Evolutionary conservation across 169 alveolate genomes (phyloP).

Genomic region (Cryptosporidium sp.): DNA sequence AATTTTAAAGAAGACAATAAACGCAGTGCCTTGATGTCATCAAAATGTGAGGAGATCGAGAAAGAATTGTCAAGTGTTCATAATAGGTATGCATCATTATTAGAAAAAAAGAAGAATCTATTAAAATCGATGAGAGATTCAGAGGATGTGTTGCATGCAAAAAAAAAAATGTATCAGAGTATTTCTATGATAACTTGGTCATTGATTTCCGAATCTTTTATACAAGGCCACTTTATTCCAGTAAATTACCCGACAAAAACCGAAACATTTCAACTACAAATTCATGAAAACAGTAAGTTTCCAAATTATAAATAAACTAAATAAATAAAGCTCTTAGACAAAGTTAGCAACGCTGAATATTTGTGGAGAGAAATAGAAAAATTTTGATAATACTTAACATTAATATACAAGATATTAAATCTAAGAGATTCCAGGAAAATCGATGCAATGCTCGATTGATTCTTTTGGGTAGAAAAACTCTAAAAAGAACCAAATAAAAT

Average conservation of each 20-base stretch:
- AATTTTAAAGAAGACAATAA: constrained; percentile 4
- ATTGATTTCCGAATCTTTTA: constrained; percentile 54
- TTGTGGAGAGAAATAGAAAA: constrained; percentile 68
- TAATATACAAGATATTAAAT: background rate
- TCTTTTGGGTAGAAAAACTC: constrained; percentile 67
- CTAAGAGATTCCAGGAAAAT: constrained; percentile 47
- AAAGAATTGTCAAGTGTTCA: constrained; percentile 48
- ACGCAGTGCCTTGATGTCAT: background rate
- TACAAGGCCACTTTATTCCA: constrained; percentile 71
- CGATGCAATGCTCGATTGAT: constrained; percentile 31
- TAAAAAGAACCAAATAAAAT: constrained; percentile 63
- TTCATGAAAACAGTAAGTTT: constrained; percentile 62
- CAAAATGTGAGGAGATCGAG: constrained; percentile 62
- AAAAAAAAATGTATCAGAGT: constrained; percentile 64
- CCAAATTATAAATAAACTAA: background rate
- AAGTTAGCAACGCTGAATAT: constrained; percentile 52
- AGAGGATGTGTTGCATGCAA: constrained; percentile 47
- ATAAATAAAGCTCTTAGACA: constrained; percentile 3
- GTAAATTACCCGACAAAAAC: constrained; percentile 52
- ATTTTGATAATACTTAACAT: background rate
- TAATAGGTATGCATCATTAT: constrained; percentile 44
- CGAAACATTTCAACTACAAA: constrained; percentile 50
- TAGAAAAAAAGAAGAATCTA: constrained; percentile 54
- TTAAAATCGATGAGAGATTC: constrained; percentile 71
- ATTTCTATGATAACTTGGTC: constrained; percentile 72